Percentiles rank a stretch among this genome's conserved stretches.
Conservation (phyloP, 1,284 basidiomycete species). For the Cryptococcus deneoformans region DNA sequence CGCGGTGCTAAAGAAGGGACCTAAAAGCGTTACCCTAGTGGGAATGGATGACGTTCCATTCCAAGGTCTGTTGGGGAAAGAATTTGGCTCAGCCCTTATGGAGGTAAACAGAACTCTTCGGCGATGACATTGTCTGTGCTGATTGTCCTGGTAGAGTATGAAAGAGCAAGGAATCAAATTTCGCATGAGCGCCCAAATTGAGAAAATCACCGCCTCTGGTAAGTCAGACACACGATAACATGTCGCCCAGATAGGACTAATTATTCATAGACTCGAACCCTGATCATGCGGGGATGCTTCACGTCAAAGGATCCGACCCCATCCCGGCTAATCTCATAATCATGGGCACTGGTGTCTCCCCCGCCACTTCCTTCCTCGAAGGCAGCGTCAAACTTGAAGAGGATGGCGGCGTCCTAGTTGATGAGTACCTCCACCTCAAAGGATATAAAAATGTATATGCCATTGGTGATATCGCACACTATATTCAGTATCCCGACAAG, state of each 20-base stretch:
- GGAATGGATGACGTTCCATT: constrained; percentile 85
- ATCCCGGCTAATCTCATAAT: constrained; percentile 77
- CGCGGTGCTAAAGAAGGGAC: constrained; percentile 69
- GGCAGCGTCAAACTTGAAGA: constrained; percentile 64
- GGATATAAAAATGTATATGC: constrained; percentile 64
- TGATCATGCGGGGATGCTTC: constrained; percentile 55
- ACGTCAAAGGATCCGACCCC: constrained; percentile 64
- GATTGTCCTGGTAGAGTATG: constrained; percentile 56
- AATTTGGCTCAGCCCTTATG: constrained; percentile 74
- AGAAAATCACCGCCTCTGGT: constrained; percentile 65
- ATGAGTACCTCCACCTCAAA: constrained; percentile 71
- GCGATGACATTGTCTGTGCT: not conserved
- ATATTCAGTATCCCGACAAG: constrained; percentile 59
- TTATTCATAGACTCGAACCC: constrained; percentile 34
- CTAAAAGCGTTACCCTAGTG: constrained; percentile 64
- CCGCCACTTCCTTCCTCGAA: constrained; percentile 72
- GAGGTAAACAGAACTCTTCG: constrained; percentile 54
- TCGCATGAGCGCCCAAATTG: constrained; percentile 71
- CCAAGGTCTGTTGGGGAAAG: constrained; percentile 72
- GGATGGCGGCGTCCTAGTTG: constrained; percentile 78
- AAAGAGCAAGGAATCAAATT: constrained; percentile 77
- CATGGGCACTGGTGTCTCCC: constrained; percentile 85
- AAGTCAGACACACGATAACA: constrained; percentile 5
- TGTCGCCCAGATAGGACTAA: too few relatives aligned
- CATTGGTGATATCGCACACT: constrained; percentile 85